Conservation (phyloP, 306 rosid genomes). For the Glycine latifolia region DNA sequence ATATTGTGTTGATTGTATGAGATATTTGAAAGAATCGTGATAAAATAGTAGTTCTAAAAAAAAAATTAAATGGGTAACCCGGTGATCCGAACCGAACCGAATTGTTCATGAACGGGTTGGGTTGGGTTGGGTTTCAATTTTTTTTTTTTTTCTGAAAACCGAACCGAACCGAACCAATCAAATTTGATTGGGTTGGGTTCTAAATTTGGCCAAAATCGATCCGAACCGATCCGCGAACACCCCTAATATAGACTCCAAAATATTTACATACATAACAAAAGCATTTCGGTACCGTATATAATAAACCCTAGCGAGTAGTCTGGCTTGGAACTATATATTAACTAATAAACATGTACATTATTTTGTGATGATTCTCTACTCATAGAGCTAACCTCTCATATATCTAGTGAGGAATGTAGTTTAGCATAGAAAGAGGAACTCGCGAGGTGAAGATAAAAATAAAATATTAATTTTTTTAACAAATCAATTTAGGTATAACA, state of each 20-base stretch:
- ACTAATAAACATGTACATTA: neutral
- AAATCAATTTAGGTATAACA: neutral
- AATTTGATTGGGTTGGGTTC: too few relatives aligned
- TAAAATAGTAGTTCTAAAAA: too few relatives aligned
- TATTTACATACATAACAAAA: neutral
- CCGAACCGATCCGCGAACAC: too few relatives aligned
- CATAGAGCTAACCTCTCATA: neutral
- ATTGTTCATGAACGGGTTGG: too few relatives aligned
- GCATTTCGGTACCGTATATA: neutral
- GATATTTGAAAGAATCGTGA: too few relatives aligned
- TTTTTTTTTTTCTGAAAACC: too few relatives aligned
- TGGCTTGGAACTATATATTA: neutral
- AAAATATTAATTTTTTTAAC: neutral
- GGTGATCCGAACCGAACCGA: too few relatives aligned
- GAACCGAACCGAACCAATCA: too few relatives aligned
- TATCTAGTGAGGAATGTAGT: neutral
- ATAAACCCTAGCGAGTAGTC: neutral
- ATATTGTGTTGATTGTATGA: too few relatives aligned
- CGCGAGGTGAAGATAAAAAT: neutral
- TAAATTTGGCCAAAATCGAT: too few relatives aligned
- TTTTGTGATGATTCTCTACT: neutral
- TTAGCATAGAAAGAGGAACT: neutral
- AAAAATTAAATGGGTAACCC: too few relatives aligned
- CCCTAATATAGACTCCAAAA: neutral
- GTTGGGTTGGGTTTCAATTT: too few relatives aligned